Evolutionary conservation across 208 protist genomes (phyloP).

Genomic region (Crithidia bombi): DNA sequence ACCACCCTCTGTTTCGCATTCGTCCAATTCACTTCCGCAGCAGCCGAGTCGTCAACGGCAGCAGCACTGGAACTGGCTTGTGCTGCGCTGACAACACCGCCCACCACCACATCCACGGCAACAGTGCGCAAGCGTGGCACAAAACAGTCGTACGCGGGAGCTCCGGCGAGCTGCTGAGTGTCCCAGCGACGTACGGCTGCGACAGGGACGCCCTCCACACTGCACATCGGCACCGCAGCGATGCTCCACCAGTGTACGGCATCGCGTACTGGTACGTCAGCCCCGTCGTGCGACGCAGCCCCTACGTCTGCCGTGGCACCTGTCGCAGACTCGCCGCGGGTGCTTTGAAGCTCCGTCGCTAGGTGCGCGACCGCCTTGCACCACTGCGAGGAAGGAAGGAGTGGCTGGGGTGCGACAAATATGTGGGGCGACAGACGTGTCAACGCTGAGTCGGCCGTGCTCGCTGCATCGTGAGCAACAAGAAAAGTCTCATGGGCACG

Average conservation of each 20-base stretch:
- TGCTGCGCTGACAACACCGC: neutral
- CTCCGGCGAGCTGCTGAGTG: conserved; percentile 15
- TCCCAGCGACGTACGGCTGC: conserved; percentile 23
- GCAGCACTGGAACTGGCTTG: neutral
- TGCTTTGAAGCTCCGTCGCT: neutral
- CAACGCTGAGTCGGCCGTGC: neutral
- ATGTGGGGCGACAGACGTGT: conserved; percentile 4
- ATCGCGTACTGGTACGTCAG: too few relatives aligned
- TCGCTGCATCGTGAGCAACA: neutral
- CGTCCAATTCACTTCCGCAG: neutral
- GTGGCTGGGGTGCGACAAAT: conserved; percentile 14
- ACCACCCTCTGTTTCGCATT: neutral
- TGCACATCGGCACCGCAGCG: conserved; percentile 17
- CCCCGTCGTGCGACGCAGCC: neutral
- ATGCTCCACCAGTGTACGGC: conserved; percentile 23
- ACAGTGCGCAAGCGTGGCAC: conserved; percentile 22
- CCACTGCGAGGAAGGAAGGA: conserved; percentile 15
- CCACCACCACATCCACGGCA: neutral
- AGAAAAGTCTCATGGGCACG: conserved; percentile 23
- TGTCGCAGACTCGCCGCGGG: neutral
- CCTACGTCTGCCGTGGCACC: too few relatives aligned
- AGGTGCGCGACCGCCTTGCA: neutral
- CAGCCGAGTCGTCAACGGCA: neutral
- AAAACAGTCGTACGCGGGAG: conserved; percentile 22
- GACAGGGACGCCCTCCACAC: neutral